These are phyloP conservation scores for Fusarium torreyae DNA, from an alignment of 2,329 filamentous ascomycete genomes.

Conservation along the genomic window DNA sequence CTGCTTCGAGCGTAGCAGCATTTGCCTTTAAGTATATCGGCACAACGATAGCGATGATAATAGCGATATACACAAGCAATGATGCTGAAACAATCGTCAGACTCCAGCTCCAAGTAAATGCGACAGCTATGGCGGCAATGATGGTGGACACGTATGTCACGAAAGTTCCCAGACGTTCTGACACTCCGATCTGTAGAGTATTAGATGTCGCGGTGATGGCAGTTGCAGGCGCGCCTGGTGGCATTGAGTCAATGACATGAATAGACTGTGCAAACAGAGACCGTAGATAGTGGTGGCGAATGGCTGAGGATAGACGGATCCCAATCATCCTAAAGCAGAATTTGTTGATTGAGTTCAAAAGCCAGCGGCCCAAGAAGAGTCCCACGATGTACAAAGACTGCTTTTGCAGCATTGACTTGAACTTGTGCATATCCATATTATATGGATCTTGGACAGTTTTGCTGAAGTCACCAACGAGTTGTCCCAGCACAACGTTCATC, in stretches of 20 bases:
- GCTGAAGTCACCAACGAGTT: constrained; percentile 49
- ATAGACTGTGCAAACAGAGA: constrained; percentile 66
- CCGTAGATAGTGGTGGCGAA: constrained; percentile 66
- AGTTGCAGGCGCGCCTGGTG: constrained; percentile 65
- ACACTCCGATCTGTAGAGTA: constrained; percentile 67
- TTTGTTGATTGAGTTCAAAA: constrained; percentile 38
- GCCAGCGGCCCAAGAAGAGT: constrained; percentile 44
- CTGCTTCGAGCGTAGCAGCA: constrained; percentile 33
- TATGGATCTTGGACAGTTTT: constrained; percentile 45
- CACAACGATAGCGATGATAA: constrained; percentile 50
- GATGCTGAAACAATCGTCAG: constrained; percentile 66
- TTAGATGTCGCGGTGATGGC: constrained; percentile 69
- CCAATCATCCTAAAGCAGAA: constrained; percentile 62
- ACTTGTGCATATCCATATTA: constrained; percentile 26
- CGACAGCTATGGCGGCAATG: constrained; percentile 63
- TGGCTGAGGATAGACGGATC: constrained; percentile 63
- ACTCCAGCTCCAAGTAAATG: constrained; percentile 67
- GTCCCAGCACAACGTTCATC: constrained; percentile 56
- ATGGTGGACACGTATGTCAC: constrained; percentile 61
- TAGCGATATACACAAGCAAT: constrained; percentile 59
- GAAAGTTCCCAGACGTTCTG: constrained; percentile 63
- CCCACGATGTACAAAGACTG: constrained; percentile 46
- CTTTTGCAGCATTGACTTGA: constrained; percentile 29
- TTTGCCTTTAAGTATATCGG: constrained; percentile 39
- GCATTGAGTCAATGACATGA: constrained; percentile 64